Percentiles rank a stretch among this genome's conserved stretches.
Evolutionary conservation across 768 basidiomycete genomes (phyloP).

Genomic region (Suillus clintonianus): DNA sequence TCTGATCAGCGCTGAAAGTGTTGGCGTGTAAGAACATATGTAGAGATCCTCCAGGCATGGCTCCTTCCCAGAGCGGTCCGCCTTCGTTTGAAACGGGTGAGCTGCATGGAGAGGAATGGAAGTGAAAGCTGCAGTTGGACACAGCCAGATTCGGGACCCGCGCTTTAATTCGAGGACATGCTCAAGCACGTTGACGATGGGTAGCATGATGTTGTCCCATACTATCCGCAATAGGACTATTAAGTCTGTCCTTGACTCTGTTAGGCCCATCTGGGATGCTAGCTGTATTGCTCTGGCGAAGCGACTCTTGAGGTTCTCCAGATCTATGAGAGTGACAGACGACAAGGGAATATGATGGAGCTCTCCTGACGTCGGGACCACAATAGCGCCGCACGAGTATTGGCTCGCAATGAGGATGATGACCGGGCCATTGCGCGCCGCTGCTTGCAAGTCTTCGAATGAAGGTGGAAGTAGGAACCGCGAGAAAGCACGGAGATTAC

Average conservation of each 20-base stretch:
- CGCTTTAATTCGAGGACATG: background rate
- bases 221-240: background rate
- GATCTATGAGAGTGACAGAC: conserved; percentile 12
- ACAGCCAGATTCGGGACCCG: conserved; percentile 10
- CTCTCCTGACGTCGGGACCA: conserved; percentile 1
- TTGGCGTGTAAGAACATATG: conserved; percentile 12
- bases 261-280: conserved; percentile 10
- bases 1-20: conserved; percentile 7
- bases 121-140: conserved; percentile 9
- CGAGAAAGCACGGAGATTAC: conserved; percentile 13
- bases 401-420: conserved; percentile 18
- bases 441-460: conserved; percentile 12
- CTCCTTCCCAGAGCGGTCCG: background rate
- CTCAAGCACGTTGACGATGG: background rate
- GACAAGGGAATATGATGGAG: conserved; percentile 16
- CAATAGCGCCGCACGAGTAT: conserved; percentile 15
- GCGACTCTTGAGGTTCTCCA: conserved; percentile 10
- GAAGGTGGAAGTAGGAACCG: conserved; percentile 15
- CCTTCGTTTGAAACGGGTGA: conserved; percentile 24
- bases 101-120: conserved; percentile 20
- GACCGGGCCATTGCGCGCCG: conserved; percentile 19
- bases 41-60: conserved; percentile 6
- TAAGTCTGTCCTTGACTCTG: conserved; percentile 11
- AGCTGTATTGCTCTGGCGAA: conserved; percentile 9
- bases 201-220: conserved; percentile 3